Conservation (phyloP, 2,329 filamentous ascomycete genomes). For the Paraconiothyrium brasiliense region DNA sequence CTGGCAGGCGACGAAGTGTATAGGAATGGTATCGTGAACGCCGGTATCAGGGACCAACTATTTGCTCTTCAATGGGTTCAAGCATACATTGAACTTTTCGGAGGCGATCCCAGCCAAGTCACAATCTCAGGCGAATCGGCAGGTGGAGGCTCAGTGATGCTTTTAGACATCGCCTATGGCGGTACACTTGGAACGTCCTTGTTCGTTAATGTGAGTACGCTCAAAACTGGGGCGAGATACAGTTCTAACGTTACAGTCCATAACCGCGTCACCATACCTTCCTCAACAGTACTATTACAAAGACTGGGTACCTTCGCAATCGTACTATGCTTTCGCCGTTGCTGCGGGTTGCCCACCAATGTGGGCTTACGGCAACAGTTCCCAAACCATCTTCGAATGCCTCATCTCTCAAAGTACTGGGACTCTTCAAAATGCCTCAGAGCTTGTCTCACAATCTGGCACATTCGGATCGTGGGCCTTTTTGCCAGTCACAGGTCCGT, state of each 20-base stretch:
- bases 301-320: slow-evolving; percentile 55
- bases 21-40: slow-evolving; percentile 50
- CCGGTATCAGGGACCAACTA: slow-evolving; percentile 58
- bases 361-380: slow-evolving; percentile 29
- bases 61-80: slow-evolving; percentile 63
- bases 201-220: slow-evolving; percentile 45
- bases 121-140: slow-evolving; percentile 52
- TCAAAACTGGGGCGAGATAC: background rate
- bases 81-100: slow-evolving; percentile 54
- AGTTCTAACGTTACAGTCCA: slow-evolving; percentile 21
- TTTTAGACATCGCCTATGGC: slow-evolving; percentile 46
- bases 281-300: slow-evolving; percentile 64
- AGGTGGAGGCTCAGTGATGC: slow-evolving; percentile 37
- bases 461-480: slow-evolving; percentile 56
- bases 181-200: slow-evolving; percentile 43
- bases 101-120: slow-evolving; percentile 33
- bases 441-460: slow-evolving; percentile 44
- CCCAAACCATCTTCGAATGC: slow-evolving; percentile 54
- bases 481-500: slow-evolving; percentile 51
- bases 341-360: slow-evolving; percentile 39
- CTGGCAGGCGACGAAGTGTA: slow-evolving; percentile 50
- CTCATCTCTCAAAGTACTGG: slow-evolving; percentile 48
- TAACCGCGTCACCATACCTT: slow-evolving; percentile 60
- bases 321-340: slow-evolving; percentile 58
- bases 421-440: slow-evolving; percentile 51